Percentiles rank a stretch among this genome's conserved stretches.
Evolutionary conservation across 2,329 filamentous ascomycete species (phyloP).

Genomic region (Diplocarpon mali): DNA sequence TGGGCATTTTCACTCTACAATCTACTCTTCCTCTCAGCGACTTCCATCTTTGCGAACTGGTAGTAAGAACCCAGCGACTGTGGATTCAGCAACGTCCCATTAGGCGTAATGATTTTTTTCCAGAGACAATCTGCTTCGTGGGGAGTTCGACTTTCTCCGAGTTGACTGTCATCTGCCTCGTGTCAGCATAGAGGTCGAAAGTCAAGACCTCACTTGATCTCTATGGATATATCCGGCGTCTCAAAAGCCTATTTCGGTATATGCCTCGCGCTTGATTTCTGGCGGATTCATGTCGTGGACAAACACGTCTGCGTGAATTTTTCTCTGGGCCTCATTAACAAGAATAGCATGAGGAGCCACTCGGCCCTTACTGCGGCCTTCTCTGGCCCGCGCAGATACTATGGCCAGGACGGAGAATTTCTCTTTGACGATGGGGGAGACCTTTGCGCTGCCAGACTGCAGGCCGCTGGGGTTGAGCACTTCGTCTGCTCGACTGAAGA

Average conservation of each 20-base stretch:
- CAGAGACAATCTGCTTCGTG: conserved; percentile 74
- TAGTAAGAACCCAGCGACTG: conserved; percentile 69
- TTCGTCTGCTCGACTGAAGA: conserved; percentile 64
- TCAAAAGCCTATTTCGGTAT: conserved; percentile 71
- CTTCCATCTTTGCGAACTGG: conserved; percentile 62
- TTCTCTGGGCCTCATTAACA: conserved; percentile 47
- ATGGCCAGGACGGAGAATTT: conserved; percentile 53
- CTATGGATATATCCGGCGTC: conserved; percentile 68
- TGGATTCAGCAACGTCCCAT: conserved; percentile 67
- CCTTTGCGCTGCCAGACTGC: conserved; percentile 69
- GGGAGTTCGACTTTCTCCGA: conserved; percentile 78
- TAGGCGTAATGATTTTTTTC: conserved; percentile 61
- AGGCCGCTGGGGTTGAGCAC: conserved; percentile 73
- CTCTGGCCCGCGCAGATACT: conserved; percentile 74
- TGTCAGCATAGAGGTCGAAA: not conserved
- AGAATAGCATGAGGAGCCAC: conserved; percentile 47
- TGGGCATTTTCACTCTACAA: conserved; percentile 27
- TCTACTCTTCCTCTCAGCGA: conserved; percentile 36
- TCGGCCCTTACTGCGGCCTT: conserved; percentile 45
- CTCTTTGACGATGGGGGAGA: conserved; percentile 63
- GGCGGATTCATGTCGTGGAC: conserved; percentile 53
- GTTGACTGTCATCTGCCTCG: conserved; percentile 63
- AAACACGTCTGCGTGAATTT: conserved; percentile 42
- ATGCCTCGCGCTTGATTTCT: conserved; percentile 59
- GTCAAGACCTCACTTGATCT: conserved; percentile 25